These are phyloP conservation scores for Pilobolus umbonatus DNA, from an alignment of 192 early-diverging fungal species.

Conservation along the genomic window DNA sequence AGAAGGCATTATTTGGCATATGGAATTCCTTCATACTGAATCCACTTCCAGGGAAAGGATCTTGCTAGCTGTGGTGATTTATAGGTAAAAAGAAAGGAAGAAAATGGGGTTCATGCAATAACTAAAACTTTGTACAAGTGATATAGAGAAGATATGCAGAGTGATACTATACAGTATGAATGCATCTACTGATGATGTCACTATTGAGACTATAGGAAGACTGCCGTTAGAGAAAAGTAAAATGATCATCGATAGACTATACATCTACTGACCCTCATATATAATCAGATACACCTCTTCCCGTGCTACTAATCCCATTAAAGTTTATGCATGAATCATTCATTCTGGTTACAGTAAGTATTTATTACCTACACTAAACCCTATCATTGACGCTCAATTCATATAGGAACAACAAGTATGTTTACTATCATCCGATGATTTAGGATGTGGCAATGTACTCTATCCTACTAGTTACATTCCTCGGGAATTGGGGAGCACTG, in stretches of 20 bases:
- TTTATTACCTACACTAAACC: background rate
- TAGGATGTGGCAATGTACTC: slow-evolving; percentile 25
- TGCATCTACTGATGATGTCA: slow-evolving; percentile 13
- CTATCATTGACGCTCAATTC: background rate
- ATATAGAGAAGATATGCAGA: slow-evolving; percentile 20
- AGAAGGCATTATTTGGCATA: slow-evolving; percentile 31
- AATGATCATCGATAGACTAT: background rate
- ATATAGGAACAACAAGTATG: slow-evolving; percentile 16
- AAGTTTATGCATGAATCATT: slow-evolving; percentile 12
- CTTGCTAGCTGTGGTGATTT: slow-evolving; percentile 9
- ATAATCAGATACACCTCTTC: slow-evolving; percentile 24
- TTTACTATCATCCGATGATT: slow-evolving; percentile 18
- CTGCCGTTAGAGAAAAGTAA: slow-evolving; percentile 26
- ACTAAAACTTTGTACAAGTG: background rate
- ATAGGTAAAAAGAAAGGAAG: slow-evolving; percentile 1
- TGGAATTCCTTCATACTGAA: slow-evolving; percentile 29
- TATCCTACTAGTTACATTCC: slow-evolving; percentile 9
- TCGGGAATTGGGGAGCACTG: background rate
- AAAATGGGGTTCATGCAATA: no score
- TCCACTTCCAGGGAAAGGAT: background rate
- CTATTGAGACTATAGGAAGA: slow-evolving; percentile 17
- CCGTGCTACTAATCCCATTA: slow-evolving; percentile 23
- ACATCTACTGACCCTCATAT: no score
- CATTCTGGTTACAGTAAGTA: slow-evolving; percentile 22
- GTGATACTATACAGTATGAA: slow-evolving; percentile 22